Evolutionary conservation across 2,329 filamentous ascomycete genomes (phyloP), one percentile per base, ranked within the genome.

Genomic region (Ophiosphaerella korrae): DNA sequence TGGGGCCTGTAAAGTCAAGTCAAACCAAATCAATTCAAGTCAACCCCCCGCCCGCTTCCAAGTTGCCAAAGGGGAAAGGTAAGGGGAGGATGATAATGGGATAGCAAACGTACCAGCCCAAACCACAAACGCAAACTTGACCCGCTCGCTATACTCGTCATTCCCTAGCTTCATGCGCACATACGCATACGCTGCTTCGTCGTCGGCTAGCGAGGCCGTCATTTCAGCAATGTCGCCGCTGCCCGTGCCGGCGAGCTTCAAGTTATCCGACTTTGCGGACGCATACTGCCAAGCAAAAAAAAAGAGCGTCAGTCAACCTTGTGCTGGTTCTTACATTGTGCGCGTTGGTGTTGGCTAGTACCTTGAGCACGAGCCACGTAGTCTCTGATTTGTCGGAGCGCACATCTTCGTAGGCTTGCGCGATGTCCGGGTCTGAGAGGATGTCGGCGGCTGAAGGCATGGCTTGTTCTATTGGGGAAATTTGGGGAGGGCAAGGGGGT

Each of bases 111-210:
- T 78, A 68, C 86, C 86, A 70, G 88, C 87, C 86, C 86, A 89
- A 58, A 88, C 80, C 29, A 88, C 75, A 42, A 89, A 78, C 42
- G 78, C 81, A 67, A 89, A 89, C 75, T 89, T 89, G 66, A 88
- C 82, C 33, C 87, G 78, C 67, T 77, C 85, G 74, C 80, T 84
- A 77, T 89, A 87, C 58, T 83, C 83, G 71, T 89, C 86, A 75
- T 88, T 89, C 68, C 85, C 85, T 71, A 89, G 84, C 76, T 88
- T 84, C 65, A 71, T 63, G 23, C 68, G 50, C 36, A 72, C 63
- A 75, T 88, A 88, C 48, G 79, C 85, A 75, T 88, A 88, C 71
- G 86, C 83, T 48, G 85, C 85, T 73, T 86, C 79, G 32, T 68
- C 65, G 64, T 84, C 78, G 68, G 85, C 84, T 9, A 89, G 76